Conservation (phyloP, 73 alveolate species). For the Paraurostyla sp. region DNA sequence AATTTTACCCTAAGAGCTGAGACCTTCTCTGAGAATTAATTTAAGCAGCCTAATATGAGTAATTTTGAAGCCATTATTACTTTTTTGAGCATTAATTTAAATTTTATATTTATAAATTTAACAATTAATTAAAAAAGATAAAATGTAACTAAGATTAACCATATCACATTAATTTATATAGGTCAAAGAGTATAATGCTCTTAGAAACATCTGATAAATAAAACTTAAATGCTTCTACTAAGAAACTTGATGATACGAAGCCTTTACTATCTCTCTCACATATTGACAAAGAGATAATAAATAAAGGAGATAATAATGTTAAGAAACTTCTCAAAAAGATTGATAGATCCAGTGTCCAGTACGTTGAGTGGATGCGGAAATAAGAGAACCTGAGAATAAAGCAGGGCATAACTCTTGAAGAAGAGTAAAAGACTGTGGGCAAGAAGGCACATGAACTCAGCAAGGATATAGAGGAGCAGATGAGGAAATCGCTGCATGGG, state of each 20-base stretch:
- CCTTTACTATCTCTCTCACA: neutral
- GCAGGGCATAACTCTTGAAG: neutral
- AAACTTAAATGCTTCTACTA: no score
- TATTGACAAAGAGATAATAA: neutral
- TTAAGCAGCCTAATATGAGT: no score
- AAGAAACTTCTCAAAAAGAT: conserved; percentile 20
- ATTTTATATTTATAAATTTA: no score
- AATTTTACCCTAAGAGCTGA: no score
- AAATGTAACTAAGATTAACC: no score
- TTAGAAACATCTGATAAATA: no score
- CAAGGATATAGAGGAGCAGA: neutral
- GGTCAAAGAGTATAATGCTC: no score
- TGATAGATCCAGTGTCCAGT: neutral
- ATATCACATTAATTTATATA: no score
- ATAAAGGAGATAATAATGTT: conserved; percentile 4
- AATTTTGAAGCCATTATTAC: no score
- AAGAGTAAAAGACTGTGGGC: conserved; percentile 2
- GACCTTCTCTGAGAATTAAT: no score
- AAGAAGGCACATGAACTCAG: conserved; percentile 26
- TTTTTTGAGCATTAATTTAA: no score
- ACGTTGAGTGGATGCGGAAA: conserved; percentile 44
- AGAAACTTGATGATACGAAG: neutral
- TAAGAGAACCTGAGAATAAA: neutral
- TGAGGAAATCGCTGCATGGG: conserved; percentile 10
- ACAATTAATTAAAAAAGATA: no score